phyloP scores from a whole-genome alignment of 2,329 filamentous ascomycete species.

The Nectriaceae sp. region DNA sequence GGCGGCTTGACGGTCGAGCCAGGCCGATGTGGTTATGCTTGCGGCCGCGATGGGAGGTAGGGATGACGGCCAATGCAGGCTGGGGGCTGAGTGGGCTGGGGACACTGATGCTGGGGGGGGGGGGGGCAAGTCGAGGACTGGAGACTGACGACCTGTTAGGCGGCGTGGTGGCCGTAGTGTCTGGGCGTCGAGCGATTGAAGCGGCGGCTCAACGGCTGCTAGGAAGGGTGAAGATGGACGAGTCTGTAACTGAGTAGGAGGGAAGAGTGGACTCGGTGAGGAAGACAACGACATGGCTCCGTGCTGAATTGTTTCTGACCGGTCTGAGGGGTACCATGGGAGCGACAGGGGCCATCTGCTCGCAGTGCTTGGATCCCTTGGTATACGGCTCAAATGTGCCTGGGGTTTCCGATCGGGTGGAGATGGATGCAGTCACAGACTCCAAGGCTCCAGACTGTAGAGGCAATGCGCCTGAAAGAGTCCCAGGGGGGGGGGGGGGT shows the following conservation, averaged over 20 bases:
- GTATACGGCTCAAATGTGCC: constrained; percentile 23
- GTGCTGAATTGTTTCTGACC: constrained; percentile 45
- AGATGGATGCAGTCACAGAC: constrained; percentile 15
- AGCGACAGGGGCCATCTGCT: not conserved
- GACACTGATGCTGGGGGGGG: not conserved
- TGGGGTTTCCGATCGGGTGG: constrained; percentile 26
- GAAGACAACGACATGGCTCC: constrained; percentile 36
- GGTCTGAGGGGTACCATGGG: constrained; percentile 43
- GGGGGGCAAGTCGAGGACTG: too few species aligned
- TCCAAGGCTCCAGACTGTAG: too few species aligned
- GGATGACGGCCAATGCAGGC: constrained; percentile 29
- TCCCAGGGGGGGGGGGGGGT: too few species aligned
- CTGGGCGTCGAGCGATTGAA: constrained; percentile 31
- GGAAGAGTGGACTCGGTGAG: constrained; percentile 44
- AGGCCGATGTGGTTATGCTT: constrained; percentile 30
- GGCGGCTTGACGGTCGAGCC: constrained; percentile 15
- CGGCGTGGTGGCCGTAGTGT: constrained; percentile 32
- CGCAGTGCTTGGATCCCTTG: not conserved
- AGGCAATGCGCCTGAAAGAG: too few species aligned
- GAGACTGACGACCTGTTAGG: constrained; percentile 22
- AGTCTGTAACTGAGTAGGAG: constrained; percentile 39
- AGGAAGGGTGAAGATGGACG: constrained; percentile 36
- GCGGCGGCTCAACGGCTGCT: constrained; percentile 29
- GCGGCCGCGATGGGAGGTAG: constrained; percentile 29
- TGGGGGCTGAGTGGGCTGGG: constrained; percentile 30